Conservation (phyloP, 2,329 filamentous ascomycete genomes). For the Diaporthe batatas region DNA sequence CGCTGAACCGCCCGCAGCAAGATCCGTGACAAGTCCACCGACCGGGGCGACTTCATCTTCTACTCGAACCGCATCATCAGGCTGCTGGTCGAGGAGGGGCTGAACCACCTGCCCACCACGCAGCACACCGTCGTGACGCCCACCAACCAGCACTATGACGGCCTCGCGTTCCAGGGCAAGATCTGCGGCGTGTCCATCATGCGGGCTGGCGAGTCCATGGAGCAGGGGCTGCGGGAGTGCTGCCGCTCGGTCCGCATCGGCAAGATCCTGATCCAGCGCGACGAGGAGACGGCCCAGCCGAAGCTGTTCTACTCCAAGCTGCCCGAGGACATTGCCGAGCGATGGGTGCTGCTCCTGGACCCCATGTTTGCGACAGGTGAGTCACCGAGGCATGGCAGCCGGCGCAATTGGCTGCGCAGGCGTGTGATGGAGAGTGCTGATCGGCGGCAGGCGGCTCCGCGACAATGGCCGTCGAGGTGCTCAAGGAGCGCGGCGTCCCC, state of each 20-base stretch:
- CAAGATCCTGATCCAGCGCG: constrained; percentile 97
- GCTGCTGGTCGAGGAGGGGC: constrained; percentile 93
- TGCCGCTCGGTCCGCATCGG: constrained; percentile 98
- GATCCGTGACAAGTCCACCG: constrained; percentile 92
- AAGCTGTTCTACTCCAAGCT: constrained; percentile 99
- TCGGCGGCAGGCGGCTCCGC: constrained; percentile 82
- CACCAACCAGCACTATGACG: constrained; percentile 87
- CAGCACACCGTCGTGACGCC: constrained; percentile 92
- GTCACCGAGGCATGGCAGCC: constrained; percentile 43
- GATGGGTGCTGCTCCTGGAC: constrained; percentile 94
- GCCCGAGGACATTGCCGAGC: constrained; percentile 89
- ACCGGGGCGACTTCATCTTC: constrained; percentile 97
- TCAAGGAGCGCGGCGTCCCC: constrained; percentile 90
- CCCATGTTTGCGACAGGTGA: constrained; percentile 99
- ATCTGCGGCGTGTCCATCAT: constrained; percentile 99
- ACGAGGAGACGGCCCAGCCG: constrained; percentile 93
- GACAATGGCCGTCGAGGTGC: constrained; percentile 95
- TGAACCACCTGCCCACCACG: constrained; percentile 95
- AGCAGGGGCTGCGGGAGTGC: constrained; percentile 95
- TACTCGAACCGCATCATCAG: constrained; percentile 99
- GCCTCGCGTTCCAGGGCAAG: constrained; percentile 96
- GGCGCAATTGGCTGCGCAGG: neutral
- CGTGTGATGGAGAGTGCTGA: constrained; percentile 18
- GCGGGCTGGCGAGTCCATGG: constrained; percentile 98
- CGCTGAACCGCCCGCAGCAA: constrained; percentile 71